Evolutionary conservation across 441 rosid species (phyloP).

Genomic region (Populus tomentosa): DNA sequence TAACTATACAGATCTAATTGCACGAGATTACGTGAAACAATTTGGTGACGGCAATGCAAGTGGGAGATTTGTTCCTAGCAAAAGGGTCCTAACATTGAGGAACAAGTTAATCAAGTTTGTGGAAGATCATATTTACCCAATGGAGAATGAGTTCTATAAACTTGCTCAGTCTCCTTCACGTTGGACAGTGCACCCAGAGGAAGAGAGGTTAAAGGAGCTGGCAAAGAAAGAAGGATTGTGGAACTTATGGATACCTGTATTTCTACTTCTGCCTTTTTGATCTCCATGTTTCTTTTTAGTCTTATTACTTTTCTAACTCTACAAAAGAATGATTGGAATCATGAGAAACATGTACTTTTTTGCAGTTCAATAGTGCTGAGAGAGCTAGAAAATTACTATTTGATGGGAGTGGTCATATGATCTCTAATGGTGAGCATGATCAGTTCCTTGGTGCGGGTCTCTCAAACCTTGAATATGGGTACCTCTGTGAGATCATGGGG

Average conservation of each 20-base stretch:
- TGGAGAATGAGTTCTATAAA: constrained; percentile 73
- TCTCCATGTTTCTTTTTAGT: constrained; percentile 5
- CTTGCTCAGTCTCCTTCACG: constrained; percentile 71
- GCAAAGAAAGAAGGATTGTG: constrained; percentile 90
- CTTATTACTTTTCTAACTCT: neutral
- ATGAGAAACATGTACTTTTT: constrained; percentile 14
- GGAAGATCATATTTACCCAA: constrained; percentile 85
- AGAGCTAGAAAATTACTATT: constrained; percentile 66
- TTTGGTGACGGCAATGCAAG: constrained; percentile 28
- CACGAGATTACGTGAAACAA: constrained; percentile 20
- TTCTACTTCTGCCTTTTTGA: constrained; percentile 11
- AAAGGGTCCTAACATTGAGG: constrained; percentile 63
- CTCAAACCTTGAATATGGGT: constrained; percentile 88
- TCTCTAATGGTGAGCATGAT: constrained; percentile 30
- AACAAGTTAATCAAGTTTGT: constrained; percentile 68
- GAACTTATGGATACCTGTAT: constrained; percentile 94
- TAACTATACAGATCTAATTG: constrained; percentile 27
- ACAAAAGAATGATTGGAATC: neutral
- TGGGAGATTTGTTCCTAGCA: constrained; percentile 66
- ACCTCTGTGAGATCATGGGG: constrained; percentile 98
- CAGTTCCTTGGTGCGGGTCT: constrained; percentile 84
- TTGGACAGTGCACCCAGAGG: constrained; percentile 93
- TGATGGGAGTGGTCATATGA: constrained; percentile 30
- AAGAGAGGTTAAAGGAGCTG: constrained; percentile 80
- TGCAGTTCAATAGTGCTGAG: constrained; percentile 87